These are phyloP conservation scores for Bruguiera parviflora DNA, from an alignment of 345 rosid genomes.

Conservation along the genomic window DNA sequence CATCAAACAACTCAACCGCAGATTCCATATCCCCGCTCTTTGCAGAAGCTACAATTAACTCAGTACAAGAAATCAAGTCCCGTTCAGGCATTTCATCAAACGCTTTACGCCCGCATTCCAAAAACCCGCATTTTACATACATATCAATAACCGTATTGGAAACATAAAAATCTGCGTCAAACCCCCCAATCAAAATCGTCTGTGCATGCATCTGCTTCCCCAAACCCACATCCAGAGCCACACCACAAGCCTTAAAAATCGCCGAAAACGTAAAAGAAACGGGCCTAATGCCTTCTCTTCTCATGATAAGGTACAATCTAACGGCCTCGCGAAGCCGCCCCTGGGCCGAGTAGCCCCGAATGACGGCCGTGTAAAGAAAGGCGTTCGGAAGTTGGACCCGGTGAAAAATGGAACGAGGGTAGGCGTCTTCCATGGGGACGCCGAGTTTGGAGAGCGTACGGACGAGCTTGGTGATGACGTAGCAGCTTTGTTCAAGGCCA, in stretches of 20 bases:
- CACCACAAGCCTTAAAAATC: constrained; percentile 6
- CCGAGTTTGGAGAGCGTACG: constrained; percentile 53
- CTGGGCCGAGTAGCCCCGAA: constrained; percentile 55
- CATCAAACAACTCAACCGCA: constrained; percentile 47
- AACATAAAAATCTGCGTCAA: constrained; percentile 56
- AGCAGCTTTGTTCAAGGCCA: constrained; percentile 54
- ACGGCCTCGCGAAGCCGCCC: constrained; percentile 39
- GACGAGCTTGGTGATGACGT: constrained; percentile 60
- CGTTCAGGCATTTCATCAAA: constrained; percentile 68
- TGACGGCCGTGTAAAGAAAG: constrained; percentile 70
- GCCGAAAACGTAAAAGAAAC: constrained; percentile 45
- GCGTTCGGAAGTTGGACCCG: constrained; percentile 55
- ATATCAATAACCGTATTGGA: constrained; percentile 58
- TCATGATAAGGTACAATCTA: constrained; percentile 47
- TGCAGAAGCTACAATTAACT: constrained; percentile 50
- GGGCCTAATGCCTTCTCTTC: constrained; percentile 43
- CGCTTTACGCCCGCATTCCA: constrained; percentile 51
- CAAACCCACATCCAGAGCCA: constrained; percentile 36
- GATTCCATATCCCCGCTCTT: constrained; percentile 54
- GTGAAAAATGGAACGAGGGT: constrained; percentile 51
- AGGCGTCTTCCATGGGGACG: constrained; percentile 42
- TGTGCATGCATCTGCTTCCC: constrained; percentile 76
- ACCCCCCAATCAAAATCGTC: constrained; percentile 61
- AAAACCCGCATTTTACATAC: constrained; percentile 54
- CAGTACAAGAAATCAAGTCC: constrained; percentile 64